Conservation (phyloP, 2,329 filamentous ascomycete genomes). For the Trichoderma sp. region DNA sequence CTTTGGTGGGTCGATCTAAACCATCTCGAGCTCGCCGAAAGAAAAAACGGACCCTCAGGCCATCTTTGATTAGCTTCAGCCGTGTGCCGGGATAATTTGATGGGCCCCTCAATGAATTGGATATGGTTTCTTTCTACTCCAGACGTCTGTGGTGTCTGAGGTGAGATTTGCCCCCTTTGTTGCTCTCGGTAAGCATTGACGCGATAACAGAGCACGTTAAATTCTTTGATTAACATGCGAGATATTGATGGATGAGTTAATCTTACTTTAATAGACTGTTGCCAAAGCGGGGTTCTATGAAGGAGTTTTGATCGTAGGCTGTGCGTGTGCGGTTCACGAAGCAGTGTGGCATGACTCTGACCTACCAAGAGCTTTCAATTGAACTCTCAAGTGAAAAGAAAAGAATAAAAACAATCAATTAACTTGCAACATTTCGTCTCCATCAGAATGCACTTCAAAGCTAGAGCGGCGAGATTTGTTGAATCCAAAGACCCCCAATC, state of each 20-base stretch:
- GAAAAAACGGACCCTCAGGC: slow-evolving; percentile 5
- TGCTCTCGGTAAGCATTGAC: background rate
- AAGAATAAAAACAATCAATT: background rate
- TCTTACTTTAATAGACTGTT: background rate
- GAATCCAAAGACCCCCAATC: background rate
- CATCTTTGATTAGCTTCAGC: background rate
- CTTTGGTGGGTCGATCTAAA: slow-evolving; percentile 7
- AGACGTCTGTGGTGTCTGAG: background rate
- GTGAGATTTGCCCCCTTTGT: background rate
- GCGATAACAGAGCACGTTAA: background rate
- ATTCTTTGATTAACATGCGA: too few relatives aligned
- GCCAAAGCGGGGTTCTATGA: background rate
- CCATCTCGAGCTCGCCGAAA: slow-evolving; percentile 24
- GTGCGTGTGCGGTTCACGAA: background rate
- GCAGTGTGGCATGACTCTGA: background rate
- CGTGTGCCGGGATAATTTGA: background rate
- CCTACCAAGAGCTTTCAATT: background rate
- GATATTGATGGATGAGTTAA: background rate
- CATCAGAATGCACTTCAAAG: too few relatives aligned
- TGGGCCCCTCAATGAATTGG: background rate
- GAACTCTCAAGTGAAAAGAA: background rate
- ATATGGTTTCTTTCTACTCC: background rate
- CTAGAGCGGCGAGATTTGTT: background rate
- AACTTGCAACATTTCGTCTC: background rate
- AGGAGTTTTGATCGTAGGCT: background rate